Percentiles rank a stretch among this genome's conserved stretches.
These are phyloP conservation scores for Chlamydomonas sphaeroides DNA, from an alignment of 139 green algal genomes.

Conservation along the genomic window DNA sequence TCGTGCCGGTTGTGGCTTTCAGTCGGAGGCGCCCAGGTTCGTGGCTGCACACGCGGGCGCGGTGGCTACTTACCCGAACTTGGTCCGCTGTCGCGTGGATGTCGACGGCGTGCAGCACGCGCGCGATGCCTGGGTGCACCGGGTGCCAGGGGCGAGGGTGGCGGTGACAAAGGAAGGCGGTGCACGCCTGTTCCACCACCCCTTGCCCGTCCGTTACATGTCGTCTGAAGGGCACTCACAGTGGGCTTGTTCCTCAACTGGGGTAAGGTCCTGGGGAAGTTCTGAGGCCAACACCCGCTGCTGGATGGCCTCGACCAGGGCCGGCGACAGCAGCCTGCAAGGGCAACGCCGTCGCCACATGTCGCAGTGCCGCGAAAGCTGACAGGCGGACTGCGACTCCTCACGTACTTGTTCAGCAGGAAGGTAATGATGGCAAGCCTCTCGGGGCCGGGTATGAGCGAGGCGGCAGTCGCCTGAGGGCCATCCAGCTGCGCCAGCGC, in stretches of 20 bases:
- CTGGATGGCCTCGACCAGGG: background rate
- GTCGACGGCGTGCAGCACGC: conserved; percentile 2
- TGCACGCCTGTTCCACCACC: no score
- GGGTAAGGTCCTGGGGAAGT: background rate
- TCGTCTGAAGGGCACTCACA: background rate
- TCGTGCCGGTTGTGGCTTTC: no score
- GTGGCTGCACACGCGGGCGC: background rate
- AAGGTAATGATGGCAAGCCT: background rate
- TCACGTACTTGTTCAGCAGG: conserved; percentile 9
- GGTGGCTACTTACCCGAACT: conserved; percentile 21
- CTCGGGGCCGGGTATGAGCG: background rate
- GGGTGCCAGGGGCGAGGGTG: no score
- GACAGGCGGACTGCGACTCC: no score
- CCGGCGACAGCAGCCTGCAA: background rate
- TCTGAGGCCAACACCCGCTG: background rate
- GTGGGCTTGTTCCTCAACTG: background rate
- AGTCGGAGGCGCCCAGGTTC: no score
- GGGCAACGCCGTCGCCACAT: no score
- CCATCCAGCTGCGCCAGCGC: background rate
- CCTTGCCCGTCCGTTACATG: no score
- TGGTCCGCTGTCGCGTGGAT: conserved; percentile 1
- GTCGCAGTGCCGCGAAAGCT: no score
- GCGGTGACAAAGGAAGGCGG: no score
- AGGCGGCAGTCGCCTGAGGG: background rate
- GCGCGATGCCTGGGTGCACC: conserved; percentile 18